Evolutionary conservation across 805 yeast species (phyloP), one percentile per base, ranked within the genome.

Genomic region (Teunomyces aglyptinius): DNA sequence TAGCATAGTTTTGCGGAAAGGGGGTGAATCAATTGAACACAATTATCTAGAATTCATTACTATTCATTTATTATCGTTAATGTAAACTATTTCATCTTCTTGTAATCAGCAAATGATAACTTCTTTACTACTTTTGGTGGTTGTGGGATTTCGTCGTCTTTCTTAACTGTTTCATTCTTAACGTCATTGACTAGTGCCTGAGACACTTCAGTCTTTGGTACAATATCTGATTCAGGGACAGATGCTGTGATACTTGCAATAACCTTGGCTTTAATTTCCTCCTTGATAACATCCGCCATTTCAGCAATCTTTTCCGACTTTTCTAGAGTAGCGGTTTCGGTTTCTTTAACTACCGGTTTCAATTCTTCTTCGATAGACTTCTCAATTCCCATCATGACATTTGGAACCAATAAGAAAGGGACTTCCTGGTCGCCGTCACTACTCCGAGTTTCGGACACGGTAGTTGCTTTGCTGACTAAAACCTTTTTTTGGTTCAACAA

Each of bases 51-150:
- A 24, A n/a, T 31, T 33, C 36, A 16, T 36, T 36, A n/a, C 18
- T 36, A 20, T 12, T 36, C 10, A 36, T 20, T n/a, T 19, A n/a
- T 22, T 36, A 20, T 31, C 33, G 16, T 31, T 31, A 31, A 31
- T n/a, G 11, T 31, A 40, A 55, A 69, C 50, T 67, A 68, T 74
- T 67, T 68, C 57, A 79, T 79, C 71, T 79, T 84, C 63, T 82
- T 83, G 61, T 85, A 85, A 56, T 85, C 92, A 1, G 90, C 90
- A 60, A 85, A 80, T 41, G 88, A 82, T 54, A 85, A 70, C 63
- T 85, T 85, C 69, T 81, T 82, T 36, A 60, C 65, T 19, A 58
- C 47, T 34, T 52, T 53, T 16, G 53, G 49, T 2, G 49, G 49
- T 2, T 28, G 27, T 5, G 19, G 19, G 6, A 41, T 16, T 16